Evolutionary conservation across 2,329 filamentous ascomycete species (phyloP).

Genomic region (Phoma herbarum): DNA sequence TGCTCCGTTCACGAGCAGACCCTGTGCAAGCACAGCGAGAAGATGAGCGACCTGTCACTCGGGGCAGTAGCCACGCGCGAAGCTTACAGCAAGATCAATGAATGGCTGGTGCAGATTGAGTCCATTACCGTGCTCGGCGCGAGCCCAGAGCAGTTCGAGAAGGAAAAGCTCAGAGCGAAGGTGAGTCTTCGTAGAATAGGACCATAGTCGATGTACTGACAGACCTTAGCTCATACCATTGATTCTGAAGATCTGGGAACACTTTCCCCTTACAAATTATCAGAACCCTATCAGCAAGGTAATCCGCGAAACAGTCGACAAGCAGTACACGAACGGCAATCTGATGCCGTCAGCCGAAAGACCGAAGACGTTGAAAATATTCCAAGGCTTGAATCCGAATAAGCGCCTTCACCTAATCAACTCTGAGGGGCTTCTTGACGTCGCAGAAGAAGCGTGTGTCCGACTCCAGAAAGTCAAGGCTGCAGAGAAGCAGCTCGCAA

Average conservation of each 20-base stretch:
- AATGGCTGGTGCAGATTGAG: not conserved
- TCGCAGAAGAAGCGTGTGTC: slow-evolving; percentile 13
- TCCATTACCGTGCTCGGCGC: not conserved
- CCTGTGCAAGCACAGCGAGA: slow-evolving; percentile 25
- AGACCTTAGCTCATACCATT: not conserved
- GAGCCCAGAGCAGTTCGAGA: not conserved
- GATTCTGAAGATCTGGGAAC: not conserved
- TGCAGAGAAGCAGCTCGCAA: slow-evolving; percentile 17
- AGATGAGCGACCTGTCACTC: not conserved
- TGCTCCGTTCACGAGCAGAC: slow-evolving; percentile 23
- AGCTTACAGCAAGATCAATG: slow-evolving; percentile 3
- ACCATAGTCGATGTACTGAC: not conserved
- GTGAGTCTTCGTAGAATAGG: not conserved
- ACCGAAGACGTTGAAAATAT: slow-evolving; percentile 1
- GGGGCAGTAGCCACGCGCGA: slow-evolving; percentile 11
- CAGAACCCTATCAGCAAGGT: not conserved
- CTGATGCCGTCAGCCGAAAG: not conserved
- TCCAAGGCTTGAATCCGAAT: slow-evolving; percentile 1
- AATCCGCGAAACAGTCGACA: not conserved
- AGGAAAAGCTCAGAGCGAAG: not conserved
- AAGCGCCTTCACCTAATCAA: slow-evolving; percentile 23
- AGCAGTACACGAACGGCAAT: slow-evolving; percentile 17
- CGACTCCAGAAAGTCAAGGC: slow-evolving; percentile 18
- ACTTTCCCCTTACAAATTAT: not conserved
- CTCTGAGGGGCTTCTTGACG: slow-evolving; percentile 12